phyloP scores from a whole-genome alignment of 257 asterid genomes.

The Petunia secreta region DNA sequence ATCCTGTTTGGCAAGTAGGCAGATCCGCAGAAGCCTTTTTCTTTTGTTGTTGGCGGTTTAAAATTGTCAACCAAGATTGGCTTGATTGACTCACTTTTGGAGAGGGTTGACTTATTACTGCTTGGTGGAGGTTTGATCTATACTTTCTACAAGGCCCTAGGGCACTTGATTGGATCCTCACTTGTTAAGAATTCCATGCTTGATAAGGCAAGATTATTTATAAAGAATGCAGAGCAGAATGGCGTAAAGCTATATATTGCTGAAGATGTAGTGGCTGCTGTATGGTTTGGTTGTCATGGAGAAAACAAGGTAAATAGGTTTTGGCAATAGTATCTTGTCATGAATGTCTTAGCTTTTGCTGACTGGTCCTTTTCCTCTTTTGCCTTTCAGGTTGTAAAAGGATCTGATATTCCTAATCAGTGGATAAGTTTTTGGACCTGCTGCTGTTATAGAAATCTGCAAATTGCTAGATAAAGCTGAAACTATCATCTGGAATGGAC shows the following conservation, averaged over 20 bases:
- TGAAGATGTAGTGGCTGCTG: constrained; percentile 49
- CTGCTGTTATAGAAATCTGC: constrained; percentile 39
- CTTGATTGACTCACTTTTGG: constrained; percentile 48
- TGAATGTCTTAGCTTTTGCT: constrained; percentile 13
- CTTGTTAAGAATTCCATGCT: constrained; percentile 53
- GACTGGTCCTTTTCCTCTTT: constrained; percentile 43
- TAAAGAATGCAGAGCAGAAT: constrained; percentile 48
- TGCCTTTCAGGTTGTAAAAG: constrained; percentile 57
- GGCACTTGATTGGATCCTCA: constrained; percentile 46
- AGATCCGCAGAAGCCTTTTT: constrained; percentile 53
- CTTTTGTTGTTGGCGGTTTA: constrained; percentile 46
- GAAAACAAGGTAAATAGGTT: constrained; percentile 43
- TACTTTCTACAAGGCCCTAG: constrained; percentile 56
- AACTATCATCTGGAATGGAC: constrained; percentile 59
- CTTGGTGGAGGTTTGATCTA: constrained; percentile 57
- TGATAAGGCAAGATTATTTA: constrained; percentile 45
- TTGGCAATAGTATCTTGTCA: too few relatives aligned
- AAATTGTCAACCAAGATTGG: constrained; percentile 38
- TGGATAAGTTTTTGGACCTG: constrained; percentile 56
- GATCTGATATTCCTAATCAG: constrained; percentile 65
- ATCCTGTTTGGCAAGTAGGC: constrained; percentile 78
- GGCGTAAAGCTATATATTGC: constrained; percentile 46
- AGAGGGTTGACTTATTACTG: constrained; percentile 43
- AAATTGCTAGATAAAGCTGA: constrained; percentile 45
- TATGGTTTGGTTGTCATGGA: constrained; percentile 49